These are phyloP conservation scores for Rauvolfia tetraphylla DNA, from an alignment of 257 asterid species.

Conservation along the genomic window DNA sequence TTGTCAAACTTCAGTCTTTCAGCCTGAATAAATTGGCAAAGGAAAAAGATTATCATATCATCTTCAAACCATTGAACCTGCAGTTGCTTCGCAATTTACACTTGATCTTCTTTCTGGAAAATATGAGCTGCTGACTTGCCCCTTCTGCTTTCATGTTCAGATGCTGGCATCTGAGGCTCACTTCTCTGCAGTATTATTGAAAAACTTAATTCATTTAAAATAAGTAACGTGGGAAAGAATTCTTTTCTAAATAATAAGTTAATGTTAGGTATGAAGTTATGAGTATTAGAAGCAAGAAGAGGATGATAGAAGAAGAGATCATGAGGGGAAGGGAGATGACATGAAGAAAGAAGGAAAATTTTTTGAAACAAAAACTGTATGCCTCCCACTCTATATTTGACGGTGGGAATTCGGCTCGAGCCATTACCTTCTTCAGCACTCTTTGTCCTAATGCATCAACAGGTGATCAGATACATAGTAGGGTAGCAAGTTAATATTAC, in stretches of 20 bases:
- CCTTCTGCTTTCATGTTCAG: not conserved
- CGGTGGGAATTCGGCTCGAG: not conserved
- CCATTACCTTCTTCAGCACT: not conserved
- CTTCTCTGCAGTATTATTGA: not conserved
- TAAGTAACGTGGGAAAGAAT: not conserved
- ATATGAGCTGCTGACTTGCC: not conserved
- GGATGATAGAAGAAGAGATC: not conserved
- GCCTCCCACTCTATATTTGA: not conserved
- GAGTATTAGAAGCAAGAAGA: not conserved
- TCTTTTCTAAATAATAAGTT: too few species aligned
- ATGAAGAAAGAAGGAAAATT: not conserved
- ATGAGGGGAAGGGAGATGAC: not conserved
- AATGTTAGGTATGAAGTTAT: not conserved
- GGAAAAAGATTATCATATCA: too few species aligned
- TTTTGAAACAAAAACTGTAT: not conserved
- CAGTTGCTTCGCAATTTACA: not conserved
- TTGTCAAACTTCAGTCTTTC: constrained; percentile 5
- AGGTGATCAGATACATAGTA: not conserved
- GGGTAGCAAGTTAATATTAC: not conserved
- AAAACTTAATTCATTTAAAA: not conserved
- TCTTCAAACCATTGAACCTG: not conserved
- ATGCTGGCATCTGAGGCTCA: not conserved
- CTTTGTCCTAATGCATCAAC: not conserved
- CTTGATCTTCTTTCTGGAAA: not conserved
- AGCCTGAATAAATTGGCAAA: not conserved